Percentiles rank a stretch among this genome's conserved stretches.
Conservation (phyloP, 139 green algal genomes). For the Desmodesmus armatus region DNA sequence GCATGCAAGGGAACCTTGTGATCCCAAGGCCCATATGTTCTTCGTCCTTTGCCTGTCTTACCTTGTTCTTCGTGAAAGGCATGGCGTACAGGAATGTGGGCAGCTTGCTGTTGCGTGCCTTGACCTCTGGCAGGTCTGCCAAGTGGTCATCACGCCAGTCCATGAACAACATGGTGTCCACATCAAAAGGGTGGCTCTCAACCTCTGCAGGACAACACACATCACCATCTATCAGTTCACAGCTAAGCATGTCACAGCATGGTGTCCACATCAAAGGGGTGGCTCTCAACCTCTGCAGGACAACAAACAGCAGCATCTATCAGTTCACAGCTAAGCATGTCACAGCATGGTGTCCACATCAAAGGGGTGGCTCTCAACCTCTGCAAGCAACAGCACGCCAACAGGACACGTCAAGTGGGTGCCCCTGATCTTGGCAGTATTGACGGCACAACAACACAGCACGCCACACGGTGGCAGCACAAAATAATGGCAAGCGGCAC, state of each 20-base stretch:
- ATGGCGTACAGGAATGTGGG: slow-evolving; percentile 99
- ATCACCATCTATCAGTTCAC: too few species aligned
- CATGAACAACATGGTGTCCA: slow-evolving; percentile 99
- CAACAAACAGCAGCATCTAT: too few species aligned
- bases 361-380: neutral
- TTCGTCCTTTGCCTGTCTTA: neutral
- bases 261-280: neutral
- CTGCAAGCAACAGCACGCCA: too few species aligned
- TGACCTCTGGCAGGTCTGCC: slow-evolving; percentile 64
- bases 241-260: too few species aligned
- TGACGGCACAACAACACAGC: too few species aligned
- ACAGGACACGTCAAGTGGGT: too few species aligned
- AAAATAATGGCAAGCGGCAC: too few species aligned
- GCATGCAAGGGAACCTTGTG: neutral
- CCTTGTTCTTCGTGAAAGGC: slow-evolving; percentile 91
- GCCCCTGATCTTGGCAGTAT: too few species aligned
- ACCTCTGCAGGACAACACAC: slow-evolving; percentile 78
- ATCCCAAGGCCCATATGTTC: neutral
- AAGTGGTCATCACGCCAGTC: slow-evolving; percentile 98
- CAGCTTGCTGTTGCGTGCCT: slow-evolving; percentile 67
- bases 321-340: too few species aligned
- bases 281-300: slow-evolving; percentile 15
- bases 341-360: neutral
- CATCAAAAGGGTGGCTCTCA: slow-evolving; percentile 90
- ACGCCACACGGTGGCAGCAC: too few species aligned